phyloP scores from a whole-genome alignment of 306 rosid species.

The Potentilla sterilis region DNA sequence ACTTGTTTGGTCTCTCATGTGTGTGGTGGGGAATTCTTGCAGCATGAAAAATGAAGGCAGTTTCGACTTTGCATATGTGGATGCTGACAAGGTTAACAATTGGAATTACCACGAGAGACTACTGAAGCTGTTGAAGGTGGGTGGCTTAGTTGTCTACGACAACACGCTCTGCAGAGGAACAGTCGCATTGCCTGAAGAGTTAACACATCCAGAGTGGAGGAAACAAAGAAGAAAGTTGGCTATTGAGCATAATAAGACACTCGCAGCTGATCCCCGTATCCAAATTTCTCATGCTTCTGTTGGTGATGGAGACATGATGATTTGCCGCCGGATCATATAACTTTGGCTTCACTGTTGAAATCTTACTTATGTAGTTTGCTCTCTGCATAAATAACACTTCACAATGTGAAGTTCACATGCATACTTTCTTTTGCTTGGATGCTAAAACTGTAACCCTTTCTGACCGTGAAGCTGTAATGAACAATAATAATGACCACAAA shows the following conservation, averaged over 20 bases:
- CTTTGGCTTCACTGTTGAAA: not conserved
- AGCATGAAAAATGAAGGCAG: conserved; percentile 44
- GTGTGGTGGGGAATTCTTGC: conserved; percentile 8
- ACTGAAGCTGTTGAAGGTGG: conserved; percentile 45
- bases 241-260: conserved; percentile 39
- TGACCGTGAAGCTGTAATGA: not conserved
- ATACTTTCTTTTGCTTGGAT: not conserved
- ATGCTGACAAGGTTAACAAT: conserved; percentile 49
- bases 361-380: not conserved
- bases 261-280: conserved; percentile 42
- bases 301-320: conserved; percentile 52
- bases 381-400: not conserved
- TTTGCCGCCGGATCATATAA: conserved; percentile 40
- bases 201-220: not conserved
- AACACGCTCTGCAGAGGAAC: conserved; percentile 57
- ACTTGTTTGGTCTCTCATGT: not conserved
- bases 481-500: too few species aligned
- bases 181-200: conserved; percentile 13
- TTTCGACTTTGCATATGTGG: conserved; percentile 58
- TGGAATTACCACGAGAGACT: conserved; percentile 59
- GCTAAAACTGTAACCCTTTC: not conserved
- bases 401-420: too few species aligned
- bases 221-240: conserved; percentile 12
- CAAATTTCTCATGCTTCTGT: conserved; percentile 38
- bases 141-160: conserved; percentile 47